Evolutionary conservation across 177 flowering plant species (phyloP), one percentile per base, ranked within the genome.

Genomic region (Viscum album): DNA sequence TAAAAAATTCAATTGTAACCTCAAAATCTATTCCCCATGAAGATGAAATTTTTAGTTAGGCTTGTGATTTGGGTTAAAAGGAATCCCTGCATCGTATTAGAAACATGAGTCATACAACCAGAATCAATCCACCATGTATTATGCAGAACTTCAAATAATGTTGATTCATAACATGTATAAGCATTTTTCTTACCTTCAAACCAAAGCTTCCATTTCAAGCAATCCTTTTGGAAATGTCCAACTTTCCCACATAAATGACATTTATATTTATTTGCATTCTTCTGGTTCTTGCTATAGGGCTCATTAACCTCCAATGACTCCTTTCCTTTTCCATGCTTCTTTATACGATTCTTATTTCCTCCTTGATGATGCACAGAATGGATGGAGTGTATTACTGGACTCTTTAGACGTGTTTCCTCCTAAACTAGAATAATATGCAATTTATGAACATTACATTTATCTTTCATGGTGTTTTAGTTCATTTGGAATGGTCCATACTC

Each of bases 401-500:
- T 17, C 52, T n/a, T n/a, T n/a, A 74, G 30, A 29, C 75, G 60
- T 17, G 35, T 50, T 28, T 77, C 75, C 30, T 77, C 66, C 24
- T 77, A 66, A 64, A 68, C 32, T 21, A 73, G 19, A 71, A 66
- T 73, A 68, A 33, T 45, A 0, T 34, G 6, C 50, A 76, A 29
- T 41, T 73, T 71, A 39, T 63, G 52, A 2, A 73, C 30, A 29
- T 36, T 73, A 37, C 72, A 67, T 12, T 68, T 71, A 3, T 73
- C 64, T 35, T 71, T 70, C 0, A 73, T 66, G 13, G 71, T 76
- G 24, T n/a, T n/a, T n/a, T 67, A 70, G 33, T 78, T 29, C 0
- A 75, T 62, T 31, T 78, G 73, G 21, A 78, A 74, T 31, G 52
- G 71, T 5, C 75, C 71, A 72, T 56, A 74, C 63, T 78, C 30